Evolutionary conservation across 495 filamentous ascomycete genomes (phyloP).

Genomic region (Glarea lozoyensis): DNA sequence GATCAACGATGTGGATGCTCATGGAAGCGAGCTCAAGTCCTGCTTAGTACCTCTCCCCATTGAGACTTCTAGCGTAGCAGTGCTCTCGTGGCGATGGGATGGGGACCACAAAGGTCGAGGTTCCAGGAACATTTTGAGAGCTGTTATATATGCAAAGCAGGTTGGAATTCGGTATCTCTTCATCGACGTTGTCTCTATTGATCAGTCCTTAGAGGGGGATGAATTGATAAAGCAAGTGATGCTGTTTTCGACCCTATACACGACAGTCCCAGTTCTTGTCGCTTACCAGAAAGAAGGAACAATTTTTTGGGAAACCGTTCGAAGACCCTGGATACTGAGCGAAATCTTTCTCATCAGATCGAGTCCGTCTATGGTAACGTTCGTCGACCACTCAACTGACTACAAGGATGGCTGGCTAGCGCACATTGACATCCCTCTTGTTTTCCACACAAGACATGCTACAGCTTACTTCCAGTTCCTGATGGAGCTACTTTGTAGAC

Average conservation of each 20-base stretch:
- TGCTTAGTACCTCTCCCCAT: background rate
- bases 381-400: background rate
- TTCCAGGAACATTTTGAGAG: background rate
- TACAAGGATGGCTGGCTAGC: background rate
- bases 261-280: background rate
- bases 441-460: background rate
- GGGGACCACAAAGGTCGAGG: background rate
- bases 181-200: conserved; percentile 3
- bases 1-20: conserved; percentile 2
- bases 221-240: conserved; percentile 1
- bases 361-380: background rate
- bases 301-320: background rate
- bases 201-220: background rate
- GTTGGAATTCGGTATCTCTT: conserved; percentile 1
- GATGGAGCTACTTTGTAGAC: too few relatives aligned
- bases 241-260: conserved; percentile 2
- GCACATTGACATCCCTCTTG: background rate
- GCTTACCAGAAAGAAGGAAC: background rate
- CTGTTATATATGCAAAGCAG: background rate
- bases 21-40: background rate
- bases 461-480: background rate
- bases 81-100: background rate
- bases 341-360: background rate
- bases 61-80: background rate
- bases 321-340: background rate